A percentile compares a stretch with the other conserved stretches of the same genome.
phyloP scores from a whole-genome alignment of 169 alveolate species.

The Babesia bigemina region DNA sequence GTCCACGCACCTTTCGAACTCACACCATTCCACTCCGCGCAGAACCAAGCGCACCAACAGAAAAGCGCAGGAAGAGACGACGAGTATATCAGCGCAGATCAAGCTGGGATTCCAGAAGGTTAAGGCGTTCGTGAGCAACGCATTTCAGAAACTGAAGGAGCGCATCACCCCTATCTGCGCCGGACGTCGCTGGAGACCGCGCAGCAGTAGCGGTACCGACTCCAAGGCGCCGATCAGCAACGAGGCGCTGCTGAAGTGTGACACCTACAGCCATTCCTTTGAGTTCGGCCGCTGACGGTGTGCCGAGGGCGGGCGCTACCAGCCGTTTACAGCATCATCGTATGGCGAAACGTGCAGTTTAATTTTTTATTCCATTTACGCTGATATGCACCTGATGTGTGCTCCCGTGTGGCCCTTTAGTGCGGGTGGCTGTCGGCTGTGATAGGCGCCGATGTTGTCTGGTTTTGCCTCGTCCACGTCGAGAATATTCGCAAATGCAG shows the following conservation, averaged over 20 bases:
- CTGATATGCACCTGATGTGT: background rate
- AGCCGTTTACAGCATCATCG: too few relatives aligned
- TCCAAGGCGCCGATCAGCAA: background rate
- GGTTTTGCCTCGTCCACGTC: background rate
- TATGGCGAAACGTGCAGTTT: too few relatives aligned
- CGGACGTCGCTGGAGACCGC: background rate
- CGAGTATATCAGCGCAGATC: background rate
- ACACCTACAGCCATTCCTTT: conserved; percentile 8
- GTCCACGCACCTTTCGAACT: background rate
- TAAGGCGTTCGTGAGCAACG: background rate
- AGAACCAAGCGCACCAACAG: background rate
- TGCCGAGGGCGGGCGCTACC: background rate
- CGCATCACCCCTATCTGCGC: conserved; percentile 8
- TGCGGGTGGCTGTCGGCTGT: background rate
- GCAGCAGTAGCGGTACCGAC: background rate
- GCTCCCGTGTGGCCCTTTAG: background rate
- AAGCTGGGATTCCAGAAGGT: background rate
- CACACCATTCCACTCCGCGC: background rate
- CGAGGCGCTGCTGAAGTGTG: background rate
- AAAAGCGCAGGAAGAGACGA: background rate
- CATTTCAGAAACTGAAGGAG: background rate
- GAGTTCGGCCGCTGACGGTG: background rate
- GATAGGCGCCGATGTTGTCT: background rate
- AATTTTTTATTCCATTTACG: background rate
- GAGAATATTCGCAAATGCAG: background rate